Conservation (phyloP, 1,284 basidiomycete species). For the Agaricales sp. region DNA sequence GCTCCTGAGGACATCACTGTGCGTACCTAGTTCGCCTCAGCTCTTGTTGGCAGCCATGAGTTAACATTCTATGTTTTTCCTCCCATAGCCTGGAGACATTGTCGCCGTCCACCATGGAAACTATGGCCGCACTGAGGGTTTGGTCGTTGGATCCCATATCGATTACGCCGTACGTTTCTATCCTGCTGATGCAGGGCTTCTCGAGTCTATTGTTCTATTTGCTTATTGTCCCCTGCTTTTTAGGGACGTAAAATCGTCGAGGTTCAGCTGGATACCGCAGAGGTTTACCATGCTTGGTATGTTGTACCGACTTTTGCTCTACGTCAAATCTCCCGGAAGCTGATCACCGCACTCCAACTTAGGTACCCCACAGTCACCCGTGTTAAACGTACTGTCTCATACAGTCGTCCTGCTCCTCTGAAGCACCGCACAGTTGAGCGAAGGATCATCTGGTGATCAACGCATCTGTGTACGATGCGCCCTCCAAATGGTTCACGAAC, state of each 20-base stretch:
- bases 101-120: conserved; percentile 59
- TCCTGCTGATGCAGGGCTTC: too few species aligned
- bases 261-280: conserved; percentile 61
- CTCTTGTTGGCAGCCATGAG: too few species aligned
- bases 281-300: conserved; percentile 60
- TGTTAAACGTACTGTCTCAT: conserved; percentile 57
- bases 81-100: conserved; percentile 59
- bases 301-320: conserved; percentile 12
- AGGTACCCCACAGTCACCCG: conserved; percentile 68
- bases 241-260: conserved; percentile 74
- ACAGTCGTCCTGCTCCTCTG: conserved; percentile 31
- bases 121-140: conserved; percentile 58
- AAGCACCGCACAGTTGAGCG: conserved; percentile 52
- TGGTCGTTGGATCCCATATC: conserved; percentile 63
- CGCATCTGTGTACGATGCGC: too few species aligned
- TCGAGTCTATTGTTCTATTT: conserved; percentile 5
- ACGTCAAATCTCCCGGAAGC: too few species aligned
- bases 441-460: conserved; percentile 58
- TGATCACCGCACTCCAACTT: too few species aligned
- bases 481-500: too few species aligned
- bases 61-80: too few species aligned
- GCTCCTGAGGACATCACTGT: too few species aligned
- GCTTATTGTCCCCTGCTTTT: background rate
- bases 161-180: conserved; percentile 51
- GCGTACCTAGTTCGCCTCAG: too few species aligned